Base-by-base conservation (phyloP, 2,329 filamentous ascomycete genomes). In the Rhinocladiella similis region DNA sequence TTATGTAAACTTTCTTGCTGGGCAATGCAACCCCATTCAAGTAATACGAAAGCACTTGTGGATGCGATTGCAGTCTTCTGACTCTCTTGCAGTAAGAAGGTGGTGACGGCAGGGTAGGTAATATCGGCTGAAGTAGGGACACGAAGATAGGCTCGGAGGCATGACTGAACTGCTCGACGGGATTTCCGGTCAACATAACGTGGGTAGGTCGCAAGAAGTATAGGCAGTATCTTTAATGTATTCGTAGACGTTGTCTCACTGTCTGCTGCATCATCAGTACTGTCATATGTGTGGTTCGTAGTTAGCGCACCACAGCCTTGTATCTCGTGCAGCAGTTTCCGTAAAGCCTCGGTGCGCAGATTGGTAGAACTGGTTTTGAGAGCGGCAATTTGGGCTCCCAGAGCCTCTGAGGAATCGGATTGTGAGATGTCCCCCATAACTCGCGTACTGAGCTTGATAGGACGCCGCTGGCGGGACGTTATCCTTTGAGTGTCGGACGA, bases 101-200 rank as follows among this genome's bases (percentile, higher is more conserved):
- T 78, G 43, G 91, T 80, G 56, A 97, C 46, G 18, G 54, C 60
- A 41, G 60, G 35, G 35, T 53, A 61, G 20, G 53, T 47, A 20
- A 36, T 48, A 12, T 51, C 50, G 27, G 80, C 75, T 47, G 87
- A 79, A 16, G 79, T 68, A n/a, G 74, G 75, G 51, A 77, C 78
- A 54, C 80, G 80, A 56, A 92, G 80, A 63, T 93, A 79, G 50
- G 84, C 80, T 62, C 80, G 77, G 54, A 99, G 80, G 70, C 92
- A 96, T 75, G 83, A 80, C 71, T 96, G 89, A 29, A 91, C 91
- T 36, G 90, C 91, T 65, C 86, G 82, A 65, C 94, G 85, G 43
- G 94, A 97, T 63, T 84, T 78, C 66, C 92, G 86, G 75, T 99
- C 94, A 73, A 86, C 77, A 73, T 97, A 99, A 65, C 89, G 85